These are phyloP conservation scores for Macadamia tetraphylla DNA, from an alignment of 164 flowering plant species.

Conservation along the genomic window DNA sequence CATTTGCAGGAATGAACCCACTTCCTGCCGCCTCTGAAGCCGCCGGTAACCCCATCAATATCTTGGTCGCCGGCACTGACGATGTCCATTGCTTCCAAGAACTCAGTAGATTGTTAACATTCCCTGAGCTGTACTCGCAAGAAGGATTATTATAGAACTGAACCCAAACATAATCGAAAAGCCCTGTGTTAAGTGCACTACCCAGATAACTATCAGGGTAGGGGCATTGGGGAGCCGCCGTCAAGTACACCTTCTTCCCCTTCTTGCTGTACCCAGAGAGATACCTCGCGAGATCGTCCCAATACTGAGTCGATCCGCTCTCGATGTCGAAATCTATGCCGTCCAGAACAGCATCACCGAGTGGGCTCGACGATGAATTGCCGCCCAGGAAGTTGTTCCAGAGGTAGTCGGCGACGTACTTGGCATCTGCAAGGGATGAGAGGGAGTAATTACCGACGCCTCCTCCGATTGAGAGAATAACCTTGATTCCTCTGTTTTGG, in stretches of 20 bases:
- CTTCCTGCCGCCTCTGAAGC: slow-evolving; percentile 45
- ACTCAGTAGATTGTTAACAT: slow-evolving; percentile 12
- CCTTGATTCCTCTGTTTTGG: slow-evolving; percentile 37
- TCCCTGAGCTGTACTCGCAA: slow-evolving; percentile 31
- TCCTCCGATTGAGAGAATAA: slow-evolving; percentile 49
- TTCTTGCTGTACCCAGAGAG: slow-evolving; percentile 12
- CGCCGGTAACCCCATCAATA: slow-evolving; percentile 49
- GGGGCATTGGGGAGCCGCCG: slow-evolving; percentile 50
- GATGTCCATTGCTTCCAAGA: slow-evolving; percentile 37
- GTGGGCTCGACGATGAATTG: slow-evolving; percentile 25
- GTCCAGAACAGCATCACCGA: slow-evolving; percentile 40
- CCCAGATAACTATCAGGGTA: slow-evolving; percentile 31
- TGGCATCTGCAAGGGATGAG: slow-evolving; percentile 37
- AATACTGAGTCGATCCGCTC: slow-evolving; percentile 23
- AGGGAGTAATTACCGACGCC: slow-evolving; percentile 41
- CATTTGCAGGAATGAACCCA: slow-evolving; percentile 41
- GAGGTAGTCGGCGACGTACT: slow-evolving; percentile 30
- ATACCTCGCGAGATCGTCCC: slow-evolving; percentile 24
- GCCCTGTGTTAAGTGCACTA: slow-evolving; percentile 26
- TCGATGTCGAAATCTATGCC: slow-evolving; percentile 50
- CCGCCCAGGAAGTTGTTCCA: slow-evolving; percentile 53
- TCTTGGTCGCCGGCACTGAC: slow-evolving; percentile 5
- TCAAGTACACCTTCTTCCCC: slow-evolving; percentile 31
- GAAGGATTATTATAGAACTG: slow-evolving; percentile 46
- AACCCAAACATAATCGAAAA: slow-evolving; percentile 48